A percentile compares a stretch with the other conserved stretches of the same genome.
These are phyloP conservation scores for Phaffia rhodozyma DNA, from an alignment of 1,284 basidiomycete genomes.

Conservation along the genomic window DNA sequence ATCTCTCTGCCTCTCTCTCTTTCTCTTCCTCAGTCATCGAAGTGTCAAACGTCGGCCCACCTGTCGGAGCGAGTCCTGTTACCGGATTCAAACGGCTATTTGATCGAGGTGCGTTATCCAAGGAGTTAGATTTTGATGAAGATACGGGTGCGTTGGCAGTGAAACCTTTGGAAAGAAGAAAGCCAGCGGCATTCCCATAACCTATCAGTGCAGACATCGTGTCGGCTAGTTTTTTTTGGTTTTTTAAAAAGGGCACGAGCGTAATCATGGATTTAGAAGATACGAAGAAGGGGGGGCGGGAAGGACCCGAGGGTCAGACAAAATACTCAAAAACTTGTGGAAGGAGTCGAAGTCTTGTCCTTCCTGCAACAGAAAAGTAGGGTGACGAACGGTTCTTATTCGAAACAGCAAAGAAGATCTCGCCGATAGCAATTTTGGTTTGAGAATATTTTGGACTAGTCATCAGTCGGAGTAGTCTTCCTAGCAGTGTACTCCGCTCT, in stretches of 20 bases:
- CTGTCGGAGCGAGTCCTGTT: conserved; percentile 25
- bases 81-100: conserved; percentile 30
- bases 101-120: conserved; percentile 59
- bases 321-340: not conserved
- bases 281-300: not conserved
- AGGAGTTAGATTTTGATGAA: conserved; percentile 42
- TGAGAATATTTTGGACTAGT: conserved; percentile 54
- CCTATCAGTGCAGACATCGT: conserved; percentile 62
- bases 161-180: conserved; percentile 78
- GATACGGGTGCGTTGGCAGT: conserved; percentile 41
- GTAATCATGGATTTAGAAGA: no score
- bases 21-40: conserved; percentile 83
- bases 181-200: conserved; percentile 85
- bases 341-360: not conserved
- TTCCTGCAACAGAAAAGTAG: no score
- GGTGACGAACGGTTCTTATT: conserved; percentile 56
- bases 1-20: conserved; percentile 73
- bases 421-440: conserved; percentile 64
- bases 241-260: not conserved
- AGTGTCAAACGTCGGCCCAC: conserved; percentile 19
- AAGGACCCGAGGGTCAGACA: not conserved
- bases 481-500: conserved; percentile 55
- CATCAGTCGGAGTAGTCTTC: conserved; percentile 65
- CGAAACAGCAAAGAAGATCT: conserved; percentile 68
- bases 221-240: conserved; percentile 41